phyloP scores from a whole-genome alignment of 192 early-diverging fungal species.

The Lunasporangiospora selenospora region DNA sequence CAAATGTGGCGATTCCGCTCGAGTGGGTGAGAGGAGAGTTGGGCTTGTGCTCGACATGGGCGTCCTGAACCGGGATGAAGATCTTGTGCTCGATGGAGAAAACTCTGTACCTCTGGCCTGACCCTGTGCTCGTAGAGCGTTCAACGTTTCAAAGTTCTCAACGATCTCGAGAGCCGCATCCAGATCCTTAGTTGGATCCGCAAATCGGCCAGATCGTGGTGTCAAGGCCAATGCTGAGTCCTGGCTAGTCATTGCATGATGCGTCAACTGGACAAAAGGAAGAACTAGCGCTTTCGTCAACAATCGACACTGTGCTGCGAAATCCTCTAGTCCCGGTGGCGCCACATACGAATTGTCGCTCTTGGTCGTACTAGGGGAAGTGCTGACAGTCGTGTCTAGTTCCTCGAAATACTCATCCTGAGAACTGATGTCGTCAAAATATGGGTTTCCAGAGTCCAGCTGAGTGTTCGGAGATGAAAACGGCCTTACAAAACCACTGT shows the following conservation, averaged over 20 bases:
- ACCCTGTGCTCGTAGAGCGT: too few relatives aligned
- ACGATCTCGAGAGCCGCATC: slow-evolving; percentile 14
- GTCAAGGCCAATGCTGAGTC: slow-evolving; percentile 29
- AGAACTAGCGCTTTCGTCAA: slow-evolving; percentile 49
- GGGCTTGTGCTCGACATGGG: too few relatives aligned
- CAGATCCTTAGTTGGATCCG: neutral
- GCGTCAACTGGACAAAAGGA: slow-evolving; percentile 50
- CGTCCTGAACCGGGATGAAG: neutral
- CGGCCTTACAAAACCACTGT: too few relatives aligned
- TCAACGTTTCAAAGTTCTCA: slow-evolving; percentile 4
- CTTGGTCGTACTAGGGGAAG: neutral
- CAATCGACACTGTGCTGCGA: slow-evolving; percentile 51
- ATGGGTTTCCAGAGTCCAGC: too few relatives aligned
- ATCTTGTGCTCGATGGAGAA: neutral
- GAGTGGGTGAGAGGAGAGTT: too few relatives aligned
- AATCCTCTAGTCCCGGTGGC: slow-evolving; percentile 49
- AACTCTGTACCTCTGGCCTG: too few relatives aligned
- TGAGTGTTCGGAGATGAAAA: too few relatives aligned
- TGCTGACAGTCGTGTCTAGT: neutral
- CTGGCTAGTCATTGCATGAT: slow-evolving; percentile 51
- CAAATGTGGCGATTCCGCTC: too few relatives aligned
- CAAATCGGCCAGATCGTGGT: slow-evolving; percentile 2
- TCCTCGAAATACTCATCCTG: neutral
- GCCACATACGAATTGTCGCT: slow-evolving; percentile 20
- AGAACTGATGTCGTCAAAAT: too few relatives aligned